Evolutionary conservation across 345 rosid genomes (phyloP), one percentile per base, ranked within the genome.

Genomic region (Ailanthus altissimus): DNA sequence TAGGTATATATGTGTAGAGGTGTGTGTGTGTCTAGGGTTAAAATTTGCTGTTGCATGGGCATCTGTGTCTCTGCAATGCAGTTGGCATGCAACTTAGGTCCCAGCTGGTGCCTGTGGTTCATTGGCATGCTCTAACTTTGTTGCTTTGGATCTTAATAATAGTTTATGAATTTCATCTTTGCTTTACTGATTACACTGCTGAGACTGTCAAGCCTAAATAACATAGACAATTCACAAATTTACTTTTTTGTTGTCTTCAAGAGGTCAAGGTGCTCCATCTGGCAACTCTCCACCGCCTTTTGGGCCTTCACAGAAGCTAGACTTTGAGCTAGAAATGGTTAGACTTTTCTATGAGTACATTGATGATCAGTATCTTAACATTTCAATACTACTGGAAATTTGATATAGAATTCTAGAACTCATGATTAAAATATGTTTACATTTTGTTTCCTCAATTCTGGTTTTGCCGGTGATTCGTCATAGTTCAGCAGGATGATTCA

Each of bases 281-380:
- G 94, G 89, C 70, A 75, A 84, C 79, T 87, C 94, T 82, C 83
- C 84, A 25, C 97, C 97, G 60, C 85, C 83, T 77, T 95, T 93
- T 86, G 99, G 99, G 73, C 97, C 97, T 77, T 88, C 99, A 18
- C 70, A 68, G 86, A 95, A 95, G 88, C 85, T 95, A 59, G 99
- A 96, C 83, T 96, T 96, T 78, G 99, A 96, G 89, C 93, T 96
- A 47, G 99, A 96, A 87, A 96, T 96, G 99, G 98, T 96, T 74
- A 81, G 84, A 75, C 76, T 84, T 78, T 11, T 8, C 65, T 61
- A 23, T 8, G 45, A 42, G 8, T 0, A 40, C 14, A 8, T 25
- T 46, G 59, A 36, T 23, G 50, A 40, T 67, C 38, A 38, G 16
- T 11, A 47, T 70, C 61, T 67, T 8, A 15, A 16, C 38, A 23